Base-by-base conservation (phyloP, 257 asterid species). In the Lantana camara region DNA sequence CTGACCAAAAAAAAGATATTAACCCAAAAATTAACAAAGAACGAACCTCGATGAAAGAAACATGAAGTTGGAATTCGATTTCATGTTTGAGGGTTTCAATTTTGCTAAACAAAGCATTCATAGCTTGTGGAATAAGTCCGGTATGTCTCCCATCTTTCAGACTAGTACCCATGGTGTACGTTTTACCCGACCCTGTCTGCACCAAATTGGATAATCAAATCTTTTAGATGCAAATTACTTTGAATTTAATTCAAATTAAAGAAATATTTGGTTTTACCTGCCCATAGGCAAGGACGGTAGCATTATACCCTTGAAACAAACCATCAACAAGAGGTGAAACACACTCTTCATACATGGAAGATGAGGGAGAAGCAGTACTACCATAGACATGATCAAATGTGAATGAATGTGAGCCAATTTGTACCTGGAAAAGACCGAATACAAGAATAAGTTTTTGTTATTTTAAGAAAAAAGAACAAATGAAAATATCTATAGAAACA, bases 101-200 rank as follows among this genome's bases (percentile, higher is more conserved):
- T 83, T 88, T 91, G 83, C 78, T 75, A 87, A 94, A 94, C 62
- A 94, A 79, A 68, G 97, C 73, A 65, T 79, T 74, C 98, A 94
- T 88, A 60, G 64, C 99, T 86, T 74, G 81, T 62, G 99, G 99
- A 61, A 94, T 91, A 58, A 94, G 73, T 72, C 99, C 99, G 14
- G 79, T 75, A n/a, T 86, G 83, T 48, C 45, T 63, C 60, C 98
- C 98, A 54, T 94, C 99, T 82, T 66, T 88, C 66, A 86, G 87
- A 75, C 90, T 83, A 16, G 98, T 88, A 9, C 99, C 99, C 98
- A 94, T 94, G 20, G 98, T 88, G 77, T 91, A 91, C 0, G 99
- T 94, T 79, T 94, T 94, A 0, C 99, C 99, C 0, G 99, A 94
- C 32, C 99, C 99, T 20, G 99, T 94, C 99, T 91, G 98, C 71